phyloP scores from a whole-genome alignment of 768 basidiomycete species.

The Mycena haematopus region DNA sequence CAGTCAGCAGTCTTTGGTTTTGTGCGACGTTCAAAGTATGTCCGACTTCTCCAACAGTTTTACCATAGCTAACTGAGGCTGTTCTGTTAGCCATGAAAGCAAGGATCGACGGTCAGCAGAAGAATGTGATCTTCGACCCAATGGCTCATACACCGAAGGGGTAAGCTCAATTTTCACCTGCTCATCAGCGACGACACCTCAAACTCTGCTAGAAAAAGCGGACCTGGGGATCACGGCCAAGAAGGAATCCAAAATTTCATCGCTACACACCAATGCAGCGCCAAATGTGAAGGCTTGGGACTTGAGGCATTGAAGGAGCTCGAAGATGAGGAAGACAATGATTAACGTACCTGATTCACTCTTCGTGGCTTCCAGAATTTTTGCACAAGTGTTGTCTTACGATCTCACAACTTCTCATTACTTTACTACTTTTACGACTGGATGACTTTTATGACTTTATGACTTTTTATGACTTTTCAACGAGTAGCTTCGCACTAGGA shows the following conservation, averaged over 20 bases:
- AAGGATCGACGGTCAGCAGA: no score
- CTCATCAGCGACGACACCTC: background rate
- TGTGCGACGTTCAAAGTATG: constrained; percentile 16
- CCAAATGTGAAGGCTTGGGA: constrained; percentile 2
- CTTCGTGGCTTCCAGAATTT: no score
- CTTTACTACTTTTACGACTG: no score
- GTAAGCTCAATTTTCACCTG: background rate
- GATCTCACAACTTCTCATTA: no score
- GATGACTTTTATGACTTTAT: no score
- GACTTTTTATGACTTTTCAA: no score
- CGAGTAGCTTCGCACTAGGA: no score
- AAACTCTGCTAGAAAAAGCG: background rate
- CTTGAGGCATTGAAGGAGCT: background rate
- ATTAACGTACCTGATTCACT: no score
- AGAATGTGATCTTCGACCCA: constrained; percentile 10
- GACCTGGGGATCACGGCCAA: constrained; percentile 7
- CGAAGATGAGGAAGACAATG: background rate
- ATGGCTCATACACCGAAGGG: constrained; percentile 9
- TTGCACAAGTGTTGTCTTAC: no score
- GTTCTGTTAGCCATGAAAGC: no score
- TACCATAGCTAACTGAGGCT: no score
- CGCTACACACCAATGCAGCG: no score
- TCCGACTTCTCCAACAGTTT: background rate
- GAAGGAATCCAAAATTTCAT: background rate
- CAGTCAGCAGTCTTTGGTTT: constrained; percentile 8